These are phyloP conservation scores for Podila verticillata DNA, from an alignment of 192 early-diverging fungal species.

Conservation along the genomic window DNA sequence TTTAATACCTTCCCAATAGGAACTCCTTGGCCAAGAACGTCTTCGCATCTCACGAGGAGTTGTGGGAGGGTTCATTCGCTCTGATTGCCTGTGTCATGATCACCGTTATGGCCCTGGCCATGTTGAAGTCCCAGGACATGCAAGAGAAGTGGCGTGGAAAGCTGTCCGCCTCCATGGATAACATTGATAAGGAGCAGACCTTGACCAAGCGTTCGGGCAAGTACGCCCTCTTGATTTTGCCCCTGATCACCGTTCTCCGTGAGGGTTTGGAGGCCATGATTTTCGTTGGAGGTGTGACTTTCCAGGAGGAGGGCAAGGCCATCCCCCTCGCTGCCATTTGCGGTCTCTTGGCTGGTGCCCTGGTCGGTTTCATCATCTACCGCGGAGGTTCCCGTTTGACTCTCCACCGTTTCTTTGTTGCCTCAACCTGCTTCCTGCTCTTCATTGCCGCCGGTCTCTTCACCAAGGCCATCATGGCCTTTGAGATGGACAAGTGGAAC, in stretches of 20 bases:
- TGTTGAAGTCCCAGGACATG: constrained; percentile 77
- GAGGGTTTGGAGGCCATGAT: constrained; percentile 93
- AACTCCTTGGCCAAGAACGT: constrained; percentile 56
- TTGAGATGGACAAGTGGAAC: constrained; percentile 74
- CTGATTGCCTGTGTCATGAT: constrained; percentile 83
- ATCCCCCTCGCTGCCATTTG: constrained; percentile 84
- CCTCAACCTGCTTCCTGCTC: constrained; percentile 76
- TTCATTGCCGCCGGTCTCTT: constrained; percentile 87
- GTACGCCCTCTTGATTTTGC: constrained; percentile 84
- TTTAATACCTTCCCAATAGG: constrained; percentile 19
- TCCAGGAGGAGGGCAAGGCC: constrained; percentile 68
- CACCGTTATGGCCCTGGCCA: constrained; percentile 82
- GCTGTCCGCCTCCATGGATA: constrained; percentile 60
- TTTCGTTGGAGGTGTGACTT: constrained; percentile 86
- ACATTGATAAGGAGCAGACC: constrained; percentile 46
- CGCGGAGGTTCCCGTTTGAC: constrained; percentile 71
- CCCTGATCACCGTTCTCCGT: constrained; percentile 85
- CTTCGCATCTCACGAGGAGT: constrained; percentile 59
- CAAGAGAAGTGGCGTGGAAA: constrained; percentile 83
- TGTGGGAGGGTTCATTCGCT: constrained; percentile 89
- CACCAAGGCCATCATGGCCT: constrained; percentile 68
- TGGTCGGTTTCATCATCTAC: constrained; percentile 82
- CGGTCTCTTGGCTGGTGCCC: constrained; percentile 72
- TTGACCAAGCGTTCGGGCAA: constrained; percentile 48
- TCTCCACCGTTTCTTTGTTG: constrained; percentile 83